Conservation (phyloP, 2,329 filamentous ascomycete species). For the Pseudogymnoascus sp. region DNA sequence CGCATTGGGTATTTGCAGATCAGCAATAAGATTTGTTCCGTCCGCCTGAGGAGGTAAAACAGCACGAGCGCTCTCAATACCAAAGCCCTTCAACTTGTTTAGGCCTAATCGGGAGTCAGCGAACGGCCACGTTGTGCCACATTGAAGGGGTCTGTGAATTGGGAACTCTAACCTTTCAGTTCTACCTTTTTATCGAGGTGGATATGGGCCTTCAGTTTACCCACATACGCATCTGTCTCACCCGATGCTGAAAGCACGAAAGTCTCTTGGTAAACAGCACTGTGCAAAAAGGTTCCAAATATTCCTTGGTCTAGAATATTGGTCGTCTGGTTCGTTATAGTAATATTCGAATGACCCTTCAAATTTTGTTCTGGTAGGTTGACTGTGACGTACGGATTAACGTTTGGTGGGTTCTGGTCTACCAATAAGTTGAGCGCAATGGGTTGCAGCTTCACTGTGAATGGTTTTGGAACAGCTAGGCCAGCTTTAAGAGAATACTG, state of each 20-base stretch:
- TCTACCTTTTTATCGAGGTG: constrained; percentile 29
- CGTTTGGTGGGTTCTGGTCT: constrained; percentile 22
- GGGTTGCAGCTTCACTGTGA: constrained; percentile 32
- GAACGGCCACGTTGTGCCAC: neutral
- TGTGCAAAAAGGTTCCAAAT: constrained; percentile 4
- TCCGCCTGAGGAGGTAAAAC: constrained; percentile 17
- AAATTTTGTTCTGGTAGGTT: constrained; percentile 15
- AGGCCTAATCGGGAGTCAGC: constrained; percentile 12
- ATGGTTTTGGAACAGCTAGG: constrained; percentile 29
- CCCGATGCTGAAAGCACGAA: neutral
- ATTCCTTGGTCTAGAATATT: neutral
- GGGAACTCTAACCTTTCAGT: constrained; percentile 28
- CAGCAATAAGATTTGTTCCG: constrained; percentile 20
- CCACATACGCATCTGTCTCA: neutral
- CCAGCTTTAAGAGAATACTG: constrained; percentile 30
- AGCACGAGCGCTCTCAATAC: constrained; percentile 12
- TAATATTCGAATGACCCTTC: neutral
- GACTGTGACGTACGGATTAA: constrained; percentile 26
- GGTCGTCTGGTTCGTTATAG: neutral
- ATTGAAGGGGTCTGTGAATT: neutral
- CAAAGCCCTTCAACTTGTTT: constrained; percentile 18
- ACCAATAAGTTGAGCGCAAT: constrained; percentile 30
- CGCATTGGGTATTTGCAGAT: neutral
- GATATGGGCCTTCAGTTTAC: constrained; percentile 27
- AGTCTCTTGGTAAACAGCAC: neutral